These are phyloP conservation scores for Pholiota adiposa DNA, from an alignment of 1,284 basidiomycete genomes.

Conservation along the genomic window DNA sequence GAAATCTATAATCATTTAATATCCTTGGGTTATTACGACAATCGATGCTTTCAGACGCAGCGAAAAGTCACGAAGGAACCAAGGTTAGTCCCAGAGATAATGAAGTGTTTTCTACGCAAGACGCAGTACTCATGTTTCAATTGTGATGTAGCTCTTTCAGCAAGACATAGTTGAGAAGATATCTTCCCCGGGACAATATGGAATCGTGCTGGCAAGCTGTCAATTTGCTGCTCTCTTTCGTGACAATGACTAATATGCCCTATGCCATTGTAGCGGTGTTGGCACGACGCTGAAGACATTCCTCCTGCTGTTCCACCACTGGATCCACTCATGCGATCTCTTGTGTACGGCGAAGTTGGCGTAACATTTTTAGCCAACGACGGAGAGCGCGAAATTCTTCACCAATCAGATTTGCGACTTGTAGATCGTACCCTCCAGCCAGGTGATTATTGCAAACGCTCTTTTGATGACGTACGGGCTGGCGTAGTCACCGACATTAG, in stretches of 20 bases:
- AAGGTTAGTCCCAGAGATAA: conserved; percentile 10
- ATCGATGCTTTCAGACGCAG: background rate
- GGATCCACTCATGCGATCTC: conserved; percentile 78
- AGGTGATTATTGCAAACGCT: conserved; percentile 86
- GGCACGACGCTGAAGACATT: conserved; percentile 80
- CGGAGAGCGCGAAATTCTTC: conserved; percentile 69
- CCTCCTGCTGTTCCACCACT: conserved; percentile 45
- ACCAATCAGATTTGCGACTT: conserved; percentile 71
- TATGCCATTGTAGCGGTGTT: conserved; percentile 60
- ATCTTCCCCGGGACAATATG: conserved; percentile 39
- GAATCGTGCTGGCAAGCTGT: conserved; percentile 56
- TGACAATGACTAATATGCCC: background rate
- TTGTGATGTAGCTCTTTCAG: conserved; percentile 63
- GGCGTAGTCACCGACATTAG: conserved; percentile 73
- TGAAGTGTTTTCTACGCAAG: background rate
- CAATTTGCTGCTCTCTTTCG: background rate
- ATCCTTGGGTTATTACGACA: background rate
- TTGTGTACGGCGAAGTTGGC: conserved; percentile 81
- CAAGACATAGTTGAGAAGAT: conserved; percentile 68
- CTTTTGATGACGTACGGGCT: conserved; percentile 73
- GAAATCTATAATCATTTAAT: background rate
- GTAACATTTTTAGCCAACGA: conserved; percentile 69
- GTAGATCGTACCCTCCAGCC: conserved; percentile 80
- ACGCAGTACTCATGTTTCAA: background rate
- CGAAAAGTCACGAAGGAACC: conserved; percentile 5